phyloP scores from a whole-genome alignment of 371 early-diverging fungal species.

The Mucor mucedo region DNA sequence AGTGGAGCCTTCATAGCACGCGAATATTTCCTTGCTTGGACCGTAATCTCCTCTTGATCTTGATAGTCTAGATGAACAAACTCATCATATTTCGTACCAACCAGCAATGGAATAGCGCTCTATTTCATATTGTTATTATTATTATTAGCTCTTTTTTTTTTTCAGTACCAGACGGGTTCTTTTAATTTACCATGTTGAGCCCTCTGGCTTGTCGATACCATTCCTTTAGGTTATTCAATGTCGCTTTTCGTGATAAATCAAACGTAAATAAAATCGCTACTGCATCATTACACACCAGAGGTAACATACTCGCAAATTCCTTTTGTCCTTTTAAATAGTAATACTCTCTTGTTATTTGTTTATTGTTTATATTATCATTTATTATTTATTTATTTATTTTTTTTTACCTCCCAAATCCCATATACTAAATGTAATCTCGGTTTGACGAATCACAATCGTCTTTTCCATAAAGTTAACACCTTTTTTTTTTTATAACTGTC shows the following conservation, averaged over 20 bases:
- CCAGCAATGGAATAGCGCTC: conserved; percentile 92
- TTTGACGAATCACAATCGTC: conserved; percentile 87
- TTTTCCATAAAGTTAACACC: conserved; percentile 99
- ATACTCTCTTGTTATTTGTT: conserved; percentile 2
- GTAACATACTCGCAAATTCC: conserved; percentile 97
- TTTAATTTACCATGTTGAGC: conserved; percentile 79
- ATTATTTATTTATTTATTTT: neutral
- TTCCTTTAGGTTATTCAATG: conserved; percentile 92
- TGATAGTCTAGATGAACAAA: conserved; percentile 82
- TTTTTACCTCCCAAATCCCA: conserved; percentile 97
- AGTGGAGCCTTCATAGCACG: conserved; percentile 94
- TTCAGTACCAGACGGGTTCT: neutral
- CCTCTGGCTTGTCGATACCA: conserved; percentile 97
- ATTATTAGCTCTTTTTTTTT: neutral
- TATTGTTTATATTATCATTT: neutral
- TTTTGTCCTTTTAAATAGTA: conserved; percentile 74
- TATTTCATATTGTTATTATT: no score
- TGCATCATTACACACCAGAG: conserved; percentile 95
- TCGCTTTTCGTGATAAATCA: conserved; percentile 90
- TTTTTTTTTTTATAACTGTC: conserved; percentile 22
- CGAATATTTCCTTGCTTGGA: conserved; percentile 89
- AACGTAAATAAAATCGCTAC: conserved; percentile 96
- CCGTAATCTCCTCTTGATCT: conserved; percentile 92
- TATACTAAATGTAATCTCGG: conserved; percentile 96
- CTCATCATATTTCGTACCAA: conserved; percentile 97